These are phyloP conservation scores for Dictyostelium purpureum DNA, from an alignment of 78 protist species.

Conservation along the genomic window DNA sequence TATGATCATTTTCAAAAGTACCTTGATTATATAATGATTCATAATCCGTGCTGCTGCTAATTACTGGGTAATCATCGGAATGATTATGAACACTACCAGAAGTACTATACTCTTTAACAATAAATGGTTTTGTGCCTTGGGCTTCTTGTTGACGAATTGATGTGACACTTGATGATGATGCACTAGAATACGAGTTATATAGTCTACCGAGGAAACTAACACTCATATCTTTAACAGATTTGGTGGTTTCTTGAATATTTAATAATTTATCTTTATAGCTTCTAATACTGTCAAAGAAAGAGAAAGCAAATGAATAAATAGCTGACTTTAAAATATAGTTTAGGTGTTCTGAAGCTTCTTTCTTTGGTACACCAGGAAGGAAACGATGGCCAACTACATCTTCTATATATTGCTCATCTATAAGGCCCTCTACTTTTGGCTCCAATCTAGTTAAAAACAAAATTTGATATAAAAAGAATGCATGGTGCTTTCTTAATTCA, in stretches of 20 bases:
- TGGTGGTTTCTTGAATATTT: slow-evolving; percentile 1
- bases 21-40: neutral
- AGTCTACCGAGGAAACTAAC: neutral
- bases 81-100: neutral
- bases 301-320: neutral
- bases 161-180: too few species aligned
- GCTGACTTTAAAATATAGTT: neutral
- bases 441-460: slow-evolving; percentile 36
- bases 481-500: slow-evolving; percentile 18
- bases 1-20: neutral
- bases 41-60: neutral
- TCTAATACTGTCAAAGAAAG: neutral
- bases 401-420: slow-evolving; percentile 13
- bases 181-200: too few species aligned
- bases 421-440: neutral
- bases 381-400: slow-evolving; percentile 27
- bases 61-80: neutral
- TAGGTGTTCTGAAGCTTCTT: slow-evolving; percentile 6
- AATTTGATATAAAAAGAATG: slow-evolving; percentile 47
- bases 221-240: neutral
- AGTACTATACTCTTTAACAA: neutral
- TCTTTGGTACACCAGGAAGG: slow-evolving; percentile 41
- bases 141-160: neutral
- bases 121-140: neutral
- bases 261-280: neutral